phyloP scores from a whole-genome alignment of 1,139 yeast genomes.

The Hyphopichia khmerensis region DNA sequence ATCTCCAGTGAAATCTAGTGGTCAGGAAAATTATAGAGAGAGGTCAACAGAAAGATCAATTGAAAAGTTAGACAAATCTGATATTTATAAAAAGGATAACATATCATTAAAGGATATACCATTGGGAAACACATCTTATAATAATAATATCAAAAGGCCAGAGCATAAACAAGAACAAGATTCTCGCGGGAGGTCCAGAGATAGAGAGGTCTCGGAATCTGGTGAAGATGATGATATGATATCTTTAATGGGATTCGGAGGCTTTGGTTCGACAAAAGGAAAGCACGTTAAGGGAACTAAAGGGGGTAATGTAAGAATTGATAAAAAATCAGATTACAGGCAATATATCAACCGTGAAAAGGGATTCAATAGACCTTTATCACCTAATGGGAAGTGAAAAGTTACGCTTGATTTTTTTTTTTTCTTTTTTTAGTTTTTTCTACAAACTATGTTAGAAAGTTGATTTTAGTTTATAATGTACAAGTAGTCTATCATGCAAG shows the following conservation, averaged over 20 bases:
- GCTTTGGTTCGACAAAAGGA: constrained; percentile 61
- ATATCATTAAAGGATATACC: constrained; percentile 16
- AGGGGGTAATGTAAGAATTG: constrained; percentile 45
- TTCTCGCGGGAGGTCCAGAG: constrained; percentile 25
- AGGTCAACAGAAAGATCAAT: constrained; percentile 9
- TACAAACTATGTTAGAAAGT: too few species aligned
- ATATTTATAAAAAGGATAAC: constrained; percentile 14
- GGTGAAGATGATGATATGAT: constrained; percentile 25
- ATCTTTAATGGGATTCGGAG: constrained; percentile 64
- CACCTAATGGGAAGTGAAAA: constrained; percentile 42
- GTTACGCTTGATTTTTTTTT: too few species aligned
- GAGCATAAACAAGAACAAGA: constrained; percentile 11
- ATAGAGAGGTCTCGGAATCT: constrained; percentile 3
- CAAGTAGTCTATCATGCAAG: neutral
- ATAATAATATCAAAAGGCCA: neutral
- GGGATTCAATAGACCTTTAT: constrained; percentile 61
- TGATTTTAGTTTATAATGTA: neutral
- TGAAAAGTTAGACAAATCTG: constrained; percentile 15
- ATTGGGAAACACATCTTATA: constrained; percentile 11
- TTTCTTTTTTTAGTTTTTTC: too few species aligned
- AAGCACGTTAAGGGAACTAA: constrained; percentile 55
- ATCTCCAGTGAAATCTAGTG: constrained; percentile 2
- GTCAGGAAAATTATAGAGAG: constrained; percentile 6
- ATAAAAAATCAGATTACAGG: constrained; percentile 50
- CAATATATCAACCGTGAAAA: constrained; percentile 67